Base-by-base conservation (phyloP, 176 grass and related monocot genomes). In the Juncus effusus region DNA sequence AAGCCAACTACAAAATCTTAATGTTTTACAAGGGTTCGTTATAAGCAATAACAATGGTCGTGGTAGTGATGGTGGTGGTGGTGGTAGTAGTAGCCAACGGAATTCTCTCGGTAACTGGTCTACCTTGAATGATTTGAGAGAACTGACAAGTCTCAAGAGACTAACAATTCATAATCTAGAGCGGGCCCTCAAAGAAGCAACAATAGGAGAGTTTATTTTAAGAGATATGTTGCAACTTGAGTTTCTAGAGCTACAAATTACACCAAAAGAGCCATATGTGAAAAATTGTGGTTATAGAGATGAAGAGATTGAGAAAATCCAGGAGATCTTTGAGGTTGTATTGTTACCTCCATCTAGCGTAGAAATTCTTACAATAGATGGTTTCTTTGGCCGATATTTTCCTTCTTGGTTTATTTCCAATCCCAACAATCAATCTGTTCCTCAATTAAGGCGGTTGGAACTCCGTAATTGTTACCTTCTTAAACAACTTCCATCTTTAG, bases 81-180 rank as follows among this genome's bases (percentile, higher is more conserved):
- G 28, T 28, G 1, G 1, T 28, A 28, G 19, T 28, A 28, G 19
- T 28, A 28, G 19, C 19, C 19, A 28, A 0, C 19, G 1, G 19
- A 28, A 28, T 3, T 15, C 64, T 2, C 52, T 16, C 0, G 38
- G 11, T 1, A 13, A 2, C 6, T 74, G 81, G 10, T 74, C 72
- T 60, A 57, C 42, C 6, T 59, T 80, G 11, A 53, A 80, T 3
- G 82, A 85, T 57, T 3, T 85, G 36, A 10, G 5, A 37, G 2
- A 3, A 42, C 76, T 85, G 1, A 8, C 39, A 5, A 11, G 71
- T 11, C 65, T 85, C 2, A 63, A 28, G 45, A 52, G 36, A 0
- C 71, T 85, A 0, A 12, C 12, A 6, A 13, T 85, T 35, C 0
- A 5, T 0, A 72, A 63, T 80, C 5, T 69, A 85, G 64, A 9